Conservation (phyloP, 1,284 basidiomycete genomes). For the Marasmius fiardii region DNA sequence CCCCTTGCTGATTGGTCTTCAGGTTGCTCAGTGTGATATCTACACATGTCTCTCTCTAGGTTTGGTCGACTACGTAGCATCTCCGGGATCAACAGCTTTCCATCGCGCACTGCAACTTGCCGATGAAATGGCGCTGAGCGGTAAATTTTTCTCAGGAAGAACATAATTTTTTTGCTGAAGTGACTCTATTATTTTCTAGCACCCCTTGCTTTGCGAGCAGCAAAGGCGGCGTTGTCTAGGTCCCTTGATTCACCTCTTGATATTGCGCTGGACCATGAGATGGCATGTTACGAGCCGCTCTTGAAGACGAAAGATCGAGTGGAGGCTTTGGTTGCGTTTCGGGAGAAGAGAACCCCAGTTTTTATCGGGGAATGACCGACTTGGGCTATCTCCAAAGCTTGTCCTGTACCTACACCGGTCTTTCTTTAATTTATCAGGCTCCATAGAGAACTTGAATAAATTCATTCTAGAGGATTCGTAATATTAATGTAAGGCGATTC, state of each 20-base stretch:
- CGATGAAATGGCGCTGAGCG: conserved; percentile 64
- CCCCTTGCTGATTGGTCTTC: conserved; percentile 5
- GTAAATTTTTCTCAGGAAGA: conserved; percentile 34
- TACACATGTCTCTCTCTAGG: no score
- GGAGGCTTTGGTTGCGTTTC: conserved; percentile 88
- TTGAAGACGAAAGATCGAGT: conserved; percentile 74
- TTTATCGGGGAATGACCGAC: conserved; percentile 76
- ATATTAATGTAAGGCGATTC: no score
- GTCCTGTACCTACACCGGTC: no score
- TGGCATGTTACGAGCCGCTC: conserved; percentile 81
- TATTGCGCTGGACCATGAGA: conserved; percentile 85
- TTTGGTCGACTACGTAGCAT: conserved; percentile 76
- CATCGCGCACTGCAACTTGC: conserved; percentile 68
- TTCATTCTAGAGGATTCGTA: no score
- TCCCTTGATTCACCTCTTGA: conserved; percentile 79
- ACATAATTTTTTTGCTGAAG: background rate
- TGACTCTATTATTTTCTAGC: no score
- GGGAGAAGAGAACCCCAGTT: conserved; percentile 79
- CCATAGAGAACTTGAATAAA: no score
- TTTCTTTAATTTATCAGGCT: no score
- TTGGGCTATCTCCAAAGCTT: conserved; percentile 2
- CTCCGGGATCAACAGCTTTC: conserved; percentile 52
- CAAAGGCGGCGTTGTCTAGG: conserved; percentile 84
- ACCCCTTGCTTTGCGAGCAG: conserved; percentile 86
- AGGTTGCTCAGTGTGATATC: conserved; percentile 4